Base-by-base conservation (phyloP, 2,329 filamentous ascomycete genomes). In the Microcyclospora pomicola region DNA sequence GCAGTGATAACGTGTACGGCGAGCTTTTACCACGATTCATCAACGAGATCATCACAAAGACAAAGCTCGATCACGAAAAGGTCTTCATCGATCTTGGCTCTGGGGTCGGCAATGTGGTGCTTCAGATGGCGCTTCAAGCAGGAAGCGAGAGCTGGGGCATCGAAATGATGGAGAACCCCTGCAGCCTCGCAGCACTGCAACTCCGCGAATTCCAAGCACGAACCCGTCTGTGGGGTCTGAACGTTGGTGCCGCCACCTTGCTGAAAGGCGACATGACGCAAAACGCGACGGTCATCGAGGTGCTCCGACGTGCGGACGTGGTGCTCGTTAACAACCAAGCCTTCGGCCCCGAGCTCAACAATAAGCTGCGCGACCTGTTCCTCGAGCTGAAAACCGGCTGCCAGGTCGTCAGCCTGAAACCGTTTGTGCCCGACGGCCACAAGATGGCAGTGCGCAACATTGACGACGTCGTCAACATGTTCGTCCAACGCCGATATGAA, bases 241-340 rank as follows among this genome's bases (percentile, higher is more conserved):
- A 73, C 13, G 74, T 83, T 2, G 91, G 91, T 43, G 69, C 73
- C 42, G 82, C 91, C n/a, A 72, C 77, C 43, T 74, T 98, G 6
- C 74, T 88, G 44, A 69, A 78, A 32, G 91, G 85, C 41, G 83
- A 94, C 56, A 95, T 98, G 53, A 75, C 86, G 9, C 75, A 77
- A 46, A 82, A 81, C 48, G 59, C 71, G 12, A 68, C 69, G 41
- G 84, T 95, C 35, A 70, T 78, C 42, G 71, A 76, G 15, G 78
- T 79, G 6, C 69, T 98, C 35, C 80, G 81, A 58, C 75, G 79
- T 38, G 88, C 91, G 2, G 91, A 98, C 56, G 87, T 96, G n/a
- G 75, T 98, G 13, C 72, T 98, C 16, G 88, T 96, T 51, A 98
- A 98, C 67, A 98, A 98, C 63, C 87, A 96, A 62, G 91, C 86